Evolutionary conservation across 2,329 filamentous ascomycete genomes (phyloP), one percentile per base, ranked within the genome.

Genomic region (Tolypocladium paradoxum): DNA sequence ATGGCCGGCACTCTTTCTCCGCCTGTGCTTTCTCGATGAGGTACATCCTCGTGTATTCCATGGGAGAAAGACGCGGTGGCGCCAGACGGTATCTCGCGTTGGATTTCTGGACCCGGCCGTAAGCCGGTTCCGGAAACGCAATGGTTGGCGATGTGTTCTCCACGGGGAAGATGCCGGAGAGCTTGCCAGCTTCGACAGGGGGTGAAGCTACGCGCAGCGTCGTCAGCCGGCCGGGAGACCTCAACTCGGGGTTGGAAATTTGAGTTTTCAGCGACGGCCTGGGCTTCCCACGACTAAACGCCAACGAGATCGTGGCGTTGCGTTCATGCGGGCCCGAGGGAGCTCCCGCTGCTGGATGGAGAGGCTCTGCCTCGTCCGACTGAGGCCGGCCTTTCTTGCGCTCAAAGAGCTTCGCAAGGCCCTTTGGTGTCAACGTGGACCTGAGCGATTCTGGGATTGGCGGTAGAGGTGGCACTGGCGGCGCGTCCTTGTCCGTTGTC

Each of bases 1-100:
- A 68, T 2, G 56, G 40, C 6, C 60, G 55, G 9, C 55, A 52
- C 12, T 68, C 60, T 22, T 55, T 61, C 18, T 63, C 59, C 14
- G 65, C 60, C 16, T 56, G 53, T 6, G 65, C 61, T 45, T 68
- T 64, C 47, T 70, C 65, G 2, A 73, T 54, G 35, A 70, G 60
- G 48, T 67, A 70, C 6, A 64, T 57, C 8, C 71, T 64, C 9
- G 62, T 53, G 48, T 73, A 73, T 45, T 73, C 71, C 68, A 73
- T 71, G 1, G 69, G 68, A 1, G 70, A 71, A 4, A 73, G 49
- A 0, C 69, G 64, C 0, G 69, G 68, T 22, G 56, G 51, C 5
- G 49, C 56, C 22, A 70, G 53, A 18, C 8, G 38, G 46, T 55
- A 60, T 24, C 12, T 40, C 6, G 36, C 36, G 9, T 12, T 16